Conservation (phyloP, 495 filamentous ascomycete species). For the Podospora conica region DNA sequence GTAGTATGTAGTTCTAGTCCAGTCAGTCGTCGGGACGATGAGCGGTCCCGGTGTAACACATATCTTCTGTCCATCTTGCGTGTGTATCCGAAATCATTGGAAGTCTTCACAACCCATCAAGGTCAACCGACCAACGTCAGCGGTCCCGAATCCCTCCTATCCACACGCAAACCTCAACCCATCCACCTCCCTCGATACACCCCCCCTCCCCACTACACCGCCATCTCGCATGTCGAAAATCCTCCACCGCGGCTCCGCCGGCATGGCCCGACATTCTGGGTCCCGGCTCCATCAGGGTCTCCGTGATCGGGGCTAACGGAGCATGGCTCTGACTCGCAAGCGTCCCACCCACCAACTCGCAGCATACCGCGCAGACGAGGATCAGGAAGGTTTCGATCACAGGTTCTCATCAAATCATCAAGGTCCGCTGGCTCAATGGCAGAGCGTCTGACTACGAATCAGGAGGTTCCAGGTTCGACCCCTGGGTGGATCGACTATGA, state of each 20-base stretch:
- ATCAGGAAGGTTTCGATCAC: background rate
- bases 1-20: background rate
- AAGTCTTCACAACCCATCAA: too few species aligned
- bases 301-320: background rate
- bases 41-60: background rate
- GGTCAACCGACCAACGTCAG: background rate
- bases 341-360: background rate
- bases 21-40: background rate
- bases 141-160: background rate
- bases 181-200: background rate
- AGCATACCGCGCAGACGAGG: background rate
- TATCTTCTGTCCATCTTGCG: background rate
- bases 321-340: background rate
- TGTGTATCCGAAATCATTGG: background rate
- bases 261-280: background rate
- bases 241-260: background rate
- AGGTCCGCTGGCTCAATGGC: slow-evolving; percentile 10
- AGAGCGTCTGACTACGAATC: slow-evolving; percentile 11
- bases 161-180: background rate
- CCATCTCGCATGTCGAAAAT: background rate
- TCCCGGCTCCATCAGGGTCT: background rate
- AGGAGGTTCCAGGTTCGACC: slow-evolving; percentile 10
- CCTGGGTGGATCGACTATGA: slow-evolving; percentile 6
- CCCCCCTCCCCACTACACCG: background rate
- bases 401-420: background rate